A percentile compares a stretch with the other conserved stretches of the same genome.
These are phyloP conservation scores for Leccinum arenicola DNA, from an alignment of 768 basidiomycete genomes.

Conservation along the genomic window DNA sequence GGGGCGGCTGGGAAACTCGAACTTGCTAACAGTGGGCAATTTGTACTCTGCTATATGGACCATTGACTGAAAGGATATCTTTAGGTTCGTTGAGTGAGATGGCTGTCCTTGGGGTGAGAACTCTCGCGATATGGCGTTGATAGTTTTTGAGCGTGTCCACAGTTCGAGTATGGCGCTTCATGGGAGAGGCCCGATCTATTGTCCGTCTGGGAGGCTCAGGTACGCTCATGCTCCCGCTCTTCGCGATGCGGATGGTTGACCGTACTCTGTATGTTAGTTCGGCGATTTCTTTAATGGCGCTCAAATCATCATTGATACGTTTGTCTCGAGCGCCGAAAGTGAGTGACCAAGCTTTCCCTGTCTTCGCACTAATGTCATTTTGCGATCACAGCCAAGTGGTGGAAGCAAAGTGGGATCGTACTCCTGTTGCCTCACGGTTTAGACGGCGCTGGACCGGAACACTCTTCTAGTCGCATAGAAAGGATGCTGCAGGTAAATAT, in stretches of 20 bases:
- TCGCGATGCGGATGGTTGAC: neutral
- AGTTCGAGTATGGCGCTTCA: constrained; percentile 90
- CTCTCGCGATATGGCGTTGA: neutral
- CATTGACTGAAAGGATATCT: neutral
- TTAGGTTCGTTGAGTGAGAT: constrained; percentile 85
- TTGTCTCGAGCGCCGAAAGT: constrained; percentile 84
- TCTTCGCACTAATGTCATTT: neutral
- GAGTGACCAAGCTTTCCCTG: constrained; percentile 21
- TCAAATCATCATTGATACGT: constrained; percentile 85
- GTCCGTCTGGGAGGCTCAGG: constrained; percentile 93
- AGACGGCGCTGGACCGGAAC: constrained; percentile 92
- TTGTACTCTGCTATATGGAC: neutral
- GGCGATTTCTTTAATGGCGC: constrained; percentile 95
- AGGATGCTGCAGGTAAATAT: constrained; percentile 76
- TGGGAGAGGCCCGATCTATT: constrained; percentile 83
- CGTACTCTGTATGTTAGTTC: constrained; percentile 44
- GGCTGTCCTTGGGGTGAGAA: constrained; percentile 79
- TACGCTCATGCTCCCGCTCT: constrained; percentile 15
- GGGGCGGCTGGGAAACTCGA: constrained; percentile 67
- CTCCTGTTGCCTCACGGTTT: constrained; percentile 86
- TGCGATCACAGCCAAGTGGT: constrained; percentile 75
- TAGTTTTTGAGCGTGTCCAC: constrained; percentile 5
- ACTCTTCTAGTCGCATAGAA: constrained; percentile 86
- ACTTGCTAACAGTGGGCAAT: constrained; percentile 75
- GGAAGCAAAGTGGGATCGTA: constrained; percentile 86